A percentile compares a stretch with the other conserved stretches of the same genome.
Conservation (phyloP, 768 basidiomycete species). For the Coprinopsis cinerea region DNA sequence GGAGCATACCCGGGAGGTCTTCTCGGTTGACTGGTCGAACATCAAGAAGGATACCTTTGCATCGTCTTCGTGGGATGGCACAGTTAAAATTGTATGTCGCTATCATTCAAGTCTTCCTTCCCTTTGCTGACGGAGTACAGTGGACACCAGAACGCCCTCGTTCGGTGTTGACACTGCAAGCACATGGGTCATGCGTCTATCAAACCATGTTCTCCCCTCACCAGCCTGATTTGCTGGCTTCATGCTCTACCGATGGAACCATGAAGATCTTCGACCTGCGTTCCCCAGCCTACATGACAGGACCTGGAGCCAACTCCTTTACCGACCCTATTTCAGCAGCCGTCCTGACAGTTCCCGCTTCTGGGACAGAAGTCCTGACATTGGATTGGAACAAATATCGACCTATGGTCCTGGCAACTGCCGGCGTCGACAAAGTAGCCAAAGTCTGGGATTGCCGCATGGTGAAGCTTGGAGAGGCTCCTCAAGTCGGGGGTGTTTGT, state of each 20-base stretch:
- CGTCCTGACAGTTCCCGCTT: conserved; percentile 72
- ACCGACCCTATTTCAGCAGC: conserved; percentile 65
- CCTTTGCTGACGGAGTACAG: conserved; percentile 32
- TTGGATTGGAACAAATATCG: conserved; percentile 94
- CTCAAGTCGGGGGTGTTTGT: conserved; percentile 64
- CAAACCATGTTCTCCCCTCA: conserved; percentile 92
- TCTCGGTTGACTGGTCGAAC: conserved; percentile 95
- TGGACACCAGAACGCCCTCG: conserved; percentile 82
- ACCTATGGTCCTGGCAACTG: conserved; percentile 70
- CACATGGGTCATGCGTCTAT: conserved; percentile 83
- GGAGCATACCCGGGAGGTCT: conserved; percentile 90
- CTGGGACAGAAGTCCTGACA: conserved; percentile 70
- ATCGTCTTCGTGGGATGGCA: conserved; percentile 90
- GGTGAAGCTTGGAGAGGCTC: conserved; percentile 52
- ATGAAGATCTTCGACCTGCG: conserved; percentile 79
- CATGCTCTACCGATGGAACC: conserved; percentile 85
- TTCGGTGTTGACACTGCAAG: conserved; percentile 77
- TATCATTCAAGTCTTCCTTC: neutral
- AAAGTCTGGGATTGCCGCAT: conserved; percentile 88
- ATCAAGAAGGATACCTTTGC: conserved; percentile 82
- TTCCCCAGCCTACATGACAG: conserved; percentile 51
- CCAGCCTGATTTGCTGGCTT: conserved; percentile 71
- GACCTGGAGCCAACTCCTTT: conserved; percentile 41
- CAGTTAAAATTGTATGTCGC: conserved; percentile 72
- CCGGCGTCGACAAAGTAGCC: conserved; percentile 69